phyloP scores from a whole-genome alignment of 805 yeast species.

The Candida endomychidarum region DNA sequence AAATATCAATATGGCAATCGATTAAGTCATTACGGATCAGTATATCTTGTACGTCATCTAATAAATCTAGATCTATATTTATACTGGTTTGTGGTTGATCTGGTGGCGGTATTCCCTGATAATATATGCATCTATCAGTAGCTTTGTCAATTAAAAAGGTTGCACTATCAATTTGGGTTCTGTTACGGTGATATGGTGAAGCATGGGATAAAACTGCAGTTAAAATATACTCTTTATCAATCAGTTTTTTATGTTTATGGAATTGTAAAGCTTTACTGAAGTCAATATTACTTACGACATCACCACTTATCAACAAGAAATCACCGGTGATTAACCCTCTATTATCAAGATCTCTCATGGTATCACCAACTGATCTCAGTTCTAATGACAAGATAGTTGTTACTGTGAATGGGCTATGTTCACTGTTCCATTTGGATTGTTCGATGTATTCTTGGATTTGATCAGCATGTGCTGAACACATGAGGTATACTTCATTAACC shows the following conservation, averaged over 20 bases:
- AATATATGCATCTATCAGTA: slow-evolving; percentile 76
- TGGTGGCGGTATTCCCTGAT: slow-evolving; percentile 70
- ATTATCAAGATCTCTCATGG: slow-evolving; percentile 92
- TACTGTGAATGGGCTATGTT: slow-evolving; percentile 66
- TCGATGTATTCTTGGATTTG: slow-evolving; percentile 82
- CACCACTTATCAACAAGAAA: slow-evolving; percentile 88
- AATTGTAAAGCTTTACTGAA: slow-evolving; percentile 68
- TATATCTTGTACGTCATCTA: slow-evolving; percentile 68
- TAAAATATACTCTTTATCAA: slow-evolving; percentile 87
- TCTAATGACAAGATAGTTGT: slow-evolving; percentile 81
- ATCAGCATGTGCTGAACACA: slow-evolving; percentile 90
- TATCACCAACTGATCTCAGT: slow-evolving; percentile 92
- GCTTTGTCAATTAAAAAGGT: slow-evolving; percentile 76
- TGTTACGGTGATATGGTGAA: slow-evolving; percentile 77
- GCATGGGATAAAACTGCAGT: slow-evolving; percentile 93
- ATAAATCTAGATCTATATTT: slow-evolving; percentile 77
- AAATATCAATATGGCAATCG: slow-evolving; percentile 95
- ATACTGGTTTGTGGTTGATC: slow-evolving; percentile 40
- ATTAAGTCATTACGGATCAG: slow-evolving; percentile 86
- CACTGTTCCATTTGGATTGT: slow-evolving; percentile 61
- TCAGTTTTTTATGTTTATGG: slow-evolving; percentile 68
- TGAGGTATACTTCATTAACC: slow-evolving; percentile 83
- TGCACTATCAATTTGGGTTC: slow-evolving; percentile 80
- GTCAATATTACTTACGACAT: slow-evolving; percentile 90
- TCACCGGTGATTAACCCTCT: slow-evolving; percentile 89